phyloP scores from a whole-genome alignment of 352 stramenopile genomes.

The Phytophthora aleatoria region DNA sequence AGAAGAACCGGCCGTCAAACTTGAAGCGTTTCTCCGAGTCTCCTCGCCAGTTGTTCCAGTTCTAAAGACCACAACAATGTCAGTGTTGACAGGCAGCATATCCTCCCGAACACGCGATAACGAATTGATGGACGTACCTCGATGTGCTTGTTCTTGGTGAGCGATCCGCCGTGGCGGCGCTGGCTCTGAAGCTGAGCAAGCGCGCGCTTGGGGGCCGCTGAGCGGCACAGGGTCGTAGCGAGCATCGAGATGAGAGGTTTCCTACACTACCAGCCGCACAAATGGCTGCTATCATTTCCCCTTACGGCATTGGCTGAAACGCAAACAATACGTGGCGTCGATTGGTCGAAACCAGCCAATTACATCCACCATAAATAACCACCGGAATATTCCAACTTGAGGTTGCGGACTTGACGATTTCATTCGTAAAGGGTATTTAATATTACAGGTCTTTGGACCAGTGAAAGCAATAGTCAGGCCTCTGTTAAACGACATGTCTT shows the following conservation, averaged over 20 bases:
- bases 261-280: slow-evolving; percentile 24
- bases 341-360: slow-evolving; percentile 18
- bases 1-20: slow-evolving; percentile 75
- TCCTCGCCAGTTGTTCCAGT: slow-evolving; percentile 88
- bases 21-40: slow-evolving; percentile 86
- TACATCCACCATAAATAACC: slow-evolving; percentile 6
- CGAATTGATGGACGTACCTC: slow-evolving; percentile 45
- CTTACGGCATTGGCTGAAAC: slow-evolving; percentile 30
- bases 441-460: neutral
- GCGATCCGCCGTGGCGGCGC: slow-evolving; percentile 74
- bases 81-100: slow-evolving; percentile 1
- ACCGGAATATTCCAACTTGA: slow-evolving; percentile 18
- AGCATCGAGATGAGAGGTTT: slow-evolving; percentile 40
- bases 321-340: neutral
- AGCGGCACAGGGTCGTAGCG: slow-evolving; percentile 53
- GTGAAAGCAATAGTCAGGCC: neutral
- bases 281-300: slow-evolving; percentile 10
- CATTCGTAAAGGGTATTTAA: slow-evolving; percentile 8
- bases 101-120: neutral
- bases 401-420: neutral
- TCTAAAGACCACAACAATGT: slow-evolving; percentile 38
- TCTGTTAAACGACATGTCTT: slow-evolving; percentile 16
- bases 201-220: slow-evolving; percentile 42
- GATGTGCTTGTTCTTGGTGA: slow-evolving; percentile 86
- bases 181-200: slow-evolving; percentile 62